These are phyloP conservation scores for Dimocarpus longan DNA, from an alignment of 345 rosid species.

Conservation along the genomic window DNA sequence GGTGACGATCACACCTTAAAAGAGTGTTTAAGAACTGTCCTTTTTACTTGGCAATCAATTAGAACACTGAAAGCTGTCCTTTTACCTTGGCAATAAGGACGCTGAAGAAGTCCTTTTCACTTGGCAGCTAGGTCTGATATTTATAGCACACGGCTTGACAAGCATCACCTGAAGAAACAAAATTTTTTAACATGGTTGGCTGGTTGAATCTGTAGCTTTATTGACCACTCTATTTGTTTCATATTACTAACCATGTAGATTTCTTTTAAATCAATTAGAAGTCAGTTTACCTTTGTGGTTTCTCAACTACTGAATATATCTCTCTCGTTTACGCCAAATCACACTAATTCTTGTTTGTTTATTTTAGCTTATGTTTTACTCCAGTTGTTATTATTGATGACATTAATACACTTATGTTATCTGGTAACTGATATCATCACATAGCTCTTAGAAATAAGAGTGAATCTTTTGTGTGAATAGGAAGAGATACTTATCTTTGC, in stretches of 20 bases:
- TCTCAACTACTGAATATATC: neutral
- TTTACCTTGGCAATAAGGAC: neutral
- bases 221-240: neutral
- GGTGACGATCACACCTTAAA: neutral
- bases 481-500: neutral
- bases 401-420: neutral
- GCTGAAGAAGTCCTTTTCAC: neutral
- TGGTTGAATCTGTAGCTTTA: neutral
- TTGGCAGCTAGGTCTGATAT: neutral
- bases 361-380: neutral
- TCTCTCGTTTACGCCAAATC: neutral
- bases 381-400: neutral
- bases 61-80: neutral
- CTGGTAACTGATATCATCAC: neutral
- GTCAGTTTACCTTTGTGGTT: neutral
- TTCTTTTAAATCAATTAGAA: neutral
- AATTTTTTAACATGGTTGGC: neutral
- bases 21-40: neutral
- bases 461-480: neutral
- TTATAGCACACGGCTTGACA: neutral
- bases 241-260: neutral
- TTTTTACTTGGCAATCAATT: neutral
- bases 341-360: neutral
- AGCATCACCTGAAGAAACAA: conserved; percentile 18
- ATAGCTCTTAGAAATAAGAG: neutral